phyloP scores from a whole-genome alignment of 768 basidiomycete species.

The Gloeophyllum trabeum region DNA sequence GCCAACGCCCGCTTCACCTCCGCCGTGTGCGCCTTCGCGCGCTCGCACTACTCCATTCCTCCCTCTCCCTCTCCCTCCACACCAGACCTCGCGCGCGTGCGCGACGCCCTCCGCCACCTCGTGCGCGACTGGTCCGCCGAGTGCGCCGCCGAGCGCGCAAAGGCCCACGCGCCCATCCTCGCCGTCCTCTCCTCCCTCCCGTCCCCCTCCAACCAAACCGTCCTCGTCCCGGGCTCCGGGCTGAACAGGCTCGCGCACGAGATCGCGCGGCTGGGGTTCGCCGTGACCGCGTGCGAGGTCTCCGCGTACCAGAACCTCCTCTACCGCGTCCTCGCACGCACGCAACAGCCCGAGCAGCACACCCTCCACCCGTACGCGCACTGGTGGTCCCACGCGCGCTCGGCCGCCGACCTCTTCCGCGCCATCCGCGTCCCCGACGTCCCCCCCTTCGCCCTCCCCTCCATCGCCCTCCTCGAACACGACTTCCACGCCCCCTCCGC shows the following conservation, averaged over 20 bases:
- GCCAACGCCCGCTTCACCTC: slow-evolving; percentile 25
- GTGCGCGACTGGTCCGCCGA: slow-evolving; percentile 61
- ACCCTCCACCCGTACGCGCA: slow-evolving; percentile 48
- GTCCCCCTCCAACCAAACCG: slow-evolving; percentile 22
- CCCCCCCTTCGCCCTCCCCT: slow-evolving; percentile 33
- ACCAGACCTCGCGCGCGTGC: slow-evolving; percentile 36
- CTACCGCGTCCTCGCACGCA: slow-evolving; percentile 39
- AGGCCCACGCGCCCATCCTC: slow-evolving; percentile 47
- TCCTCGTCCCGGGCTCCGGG: slow-evolving; percentile 57
- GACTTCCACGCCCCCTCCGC: slow-evolving; percentile 36
- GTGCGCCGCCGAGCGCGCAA: slow-evolving; percentile 39
- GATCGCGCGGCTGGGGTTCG: slow-evolving; percentile 43
- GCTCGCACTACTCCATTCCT: slow-evolving; percentile 13
- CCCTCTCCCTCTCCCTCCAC: slow-evolving; percentile 1
- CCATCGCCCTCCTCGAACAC: slow-evolving; percentile 36
- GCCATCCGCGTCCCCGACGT: slow-evolving; percentile 47
- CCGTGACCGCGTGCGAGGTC: slow-evolving; percentile 50
- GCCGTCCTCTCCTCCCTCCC: slow-evolving; percentile 24
- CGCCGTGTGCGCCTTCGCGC: slow-evolving; percentile 28
- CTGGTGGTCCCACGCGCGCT: slow-evolving; percentile 62
- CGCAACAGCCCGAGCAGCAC: slow-evolving; percentile 33
- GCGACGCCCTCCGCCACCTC: slow-evolving; percentile 57
- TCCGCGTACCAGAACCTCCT: slow-evolving; percentile 59
- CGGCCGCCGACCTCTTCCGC: slow-evolving; percentile 37
- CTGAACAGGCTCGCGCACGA: slow-evolving; percentile 62